Evolutionary conservation across 164 flowering plant species (phyloP), one percentile per base, ranked within the genome.

Genomic region (Tetracentron sinense): DNA sequence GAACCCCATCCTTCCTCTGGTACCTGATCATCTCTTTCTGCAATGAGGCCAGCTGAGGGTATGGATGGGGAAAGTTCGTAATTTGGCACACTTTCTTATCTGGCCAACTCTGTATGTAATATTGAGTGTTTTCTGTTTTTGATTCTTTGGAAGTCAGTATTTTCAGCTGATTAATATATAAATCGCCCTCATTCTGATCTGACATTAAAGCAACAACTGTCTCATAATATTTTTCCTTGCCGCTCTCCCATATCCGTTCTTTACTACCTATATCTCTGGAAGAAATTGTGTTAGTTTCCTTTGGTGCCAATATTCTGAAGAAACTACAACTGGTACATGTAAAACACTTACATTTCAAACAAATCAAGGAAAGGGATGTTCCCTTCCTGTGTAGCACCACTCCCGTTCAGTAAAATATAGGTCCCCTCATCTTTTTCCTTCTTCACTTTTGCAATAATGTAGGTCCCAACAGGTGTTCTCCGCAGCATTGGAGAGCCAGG

Each of bases 11-110:
- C 64, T 86, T 90, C 74, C 98, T 85, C 75, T 86, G 74, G 61
- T 94, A 94, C 72, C 86, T 81, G 67, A 94, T 83, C 98, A 94
- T 87, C 78, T 94, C 97, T 66, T 94, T 94, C 77, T 91, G 92
- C 64, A 91, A 70, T 20, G 89, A 77, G 21, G 87, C 88, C 72
- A 94, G 67, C 75, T 91, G 97, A 69, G 98, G 97, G 69, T 94
- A 94, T 56, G 98, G 98, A 73, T 91, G 98, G 28, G 97, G 95
- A 62, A 91, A 94, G 66, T 85, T 70, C 28, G 98, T 94, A 42
- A 94, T 85, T 70, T 87, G 89, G 62, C 49, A 70, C 44, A 76
- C 72, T 62, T 77, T 81, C 82, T 81, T 89, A 56, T 87, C 92
- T 55, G 97, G 88, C 95, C 94, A 89, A 48, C 72, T 78, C 63